Percentiles rank a stretch among this genome's conserved stretches.
These are phyloP conservation scores for Chaetomium strumarium DNA, from an alignment of 2,329 filamentous ascomycete genomes.

Conservation along the genomic window DNA sequence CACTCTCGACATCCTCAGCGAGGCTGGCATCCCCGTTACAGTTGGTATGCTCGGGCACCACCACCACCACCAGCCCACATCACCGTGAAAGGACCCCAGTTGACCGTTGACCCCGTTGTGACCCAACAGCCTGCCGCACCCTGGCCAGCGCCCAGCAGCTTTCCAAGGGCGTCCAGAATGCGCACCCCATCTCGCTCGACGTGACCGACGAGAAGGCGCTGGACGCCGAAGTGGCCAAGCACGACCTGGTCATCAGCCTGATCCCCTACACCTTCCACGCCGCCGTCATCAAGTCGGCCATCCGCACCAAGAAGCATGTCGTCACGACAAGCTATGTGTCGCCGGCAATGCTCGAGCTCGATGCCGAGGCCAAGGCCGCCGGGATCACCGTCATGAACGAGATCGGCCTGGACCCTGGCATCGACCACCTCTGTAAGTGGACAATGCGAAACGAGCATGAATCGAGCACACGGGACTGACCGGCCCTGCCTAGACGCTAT, in stretches of 20 bases:
- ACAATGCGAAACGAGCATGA: background rate
- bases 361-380: constrained; percentile 75
- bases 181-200: constrained; percentile 75
- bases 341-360: constrained; percentile 84
- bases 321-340: constrained; percentile 94
- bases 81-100: background rate
- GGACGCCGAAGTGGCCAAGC: constrained; percentile 72
- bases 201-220: constrained; percentile 71
- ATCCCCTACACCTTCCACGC: constrained; percentile 92
- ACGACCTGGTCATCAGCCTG: constrained; percentile 72
- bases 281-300: constrained; percentile 85
- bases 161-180: constrained; percentile 63
- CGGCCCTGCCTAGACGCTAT: constrained; percentile 53
- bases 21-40: constrained; percentile 57
- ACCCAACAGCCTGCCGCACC: constrained; percentile 32
- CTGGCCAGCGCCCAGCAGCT: constrained; percentile 72
- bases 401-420: constrained; percentile 72
- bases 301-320: constrained; percentile 90
- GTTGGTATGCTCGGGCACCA: constrained; percentile 45
- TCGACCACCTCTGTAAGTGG: constrained; percentile 54
- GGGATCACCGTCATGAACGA: constrained; percentile 98
- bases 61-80: background rate
- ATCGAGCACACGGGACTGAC: background rate
- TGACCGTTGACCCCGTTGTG: background rate
- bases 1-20: constrained; percentile 57